These are phyloP conservation scores for Basipetospora sp. DNA, from an alignment of 2,329 filamentous ascomycete genomes.

Conservation along the genomic window DNA sequence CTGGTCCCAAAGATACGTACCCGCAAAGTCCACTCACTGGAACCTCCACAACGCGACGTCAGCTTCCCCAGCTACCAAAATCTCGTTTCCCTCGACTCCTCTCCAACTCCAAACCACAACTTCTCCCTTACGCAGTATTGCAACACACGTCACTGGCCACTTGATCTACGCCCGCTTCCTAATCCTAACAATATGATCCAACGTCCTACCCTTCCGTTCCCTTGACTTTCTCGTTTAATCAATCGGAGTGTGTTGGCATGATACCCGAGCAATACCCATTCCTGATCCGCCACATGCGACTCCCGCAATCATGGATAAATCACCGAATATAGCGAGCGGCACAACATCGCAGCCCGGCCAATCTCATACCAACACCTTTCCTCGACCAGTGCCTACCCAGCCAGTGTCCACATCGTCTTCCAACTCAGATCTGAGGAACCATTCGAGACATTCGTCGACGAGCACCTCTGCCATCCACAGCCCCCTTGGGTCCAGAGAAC, in stretches of 20 bases:
- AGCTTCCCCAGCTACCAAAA: too few species aligned
- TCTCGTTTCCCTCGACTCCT: too few species aligned
- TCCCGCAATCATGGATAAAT: constrained; percentile 5
- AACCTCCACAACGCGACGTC: too few species aligned
- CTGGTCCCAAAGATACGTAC: too few species aligned
- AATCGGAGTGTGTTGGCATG: constrained; percentile 3
- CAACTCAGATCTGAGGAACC: constrained; percentile 3
- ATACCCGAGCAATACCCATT: background rate
- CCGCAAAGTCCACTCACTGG: too few species aligned
- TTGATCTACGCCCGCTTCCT: background rate
- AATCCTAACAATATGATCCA: constrained; percentile 3
- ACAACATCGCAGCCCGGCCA: constrained; percentile 1
- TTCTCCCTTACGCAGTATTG: too few species aligned
- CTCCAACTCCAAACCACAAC: too few species aligned
- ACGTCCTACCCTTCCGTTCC: background rate
- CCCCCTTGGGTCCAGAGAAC: constrained; percentile 24
- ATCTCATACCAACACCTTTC: background rate
- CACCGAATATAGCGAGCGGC: constrained; percentile 3
- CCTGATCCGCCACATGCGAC: constrained; percentile 6
- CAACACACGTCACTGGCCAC: too few species aligned
- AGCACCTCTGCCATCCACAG: constrained; percentile 5
- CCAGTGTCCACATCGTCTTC: constrained; percentile 3
- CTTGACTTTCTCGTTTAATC: constrained; percentile 1
- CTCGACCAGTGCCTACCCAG: background rate
- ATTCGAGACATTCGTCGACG: constrained; percentile 4